Base-by-base conservation (phyloP, 1,139 yeast species). In the Saccharomycopsis crataegensis region DNA sequence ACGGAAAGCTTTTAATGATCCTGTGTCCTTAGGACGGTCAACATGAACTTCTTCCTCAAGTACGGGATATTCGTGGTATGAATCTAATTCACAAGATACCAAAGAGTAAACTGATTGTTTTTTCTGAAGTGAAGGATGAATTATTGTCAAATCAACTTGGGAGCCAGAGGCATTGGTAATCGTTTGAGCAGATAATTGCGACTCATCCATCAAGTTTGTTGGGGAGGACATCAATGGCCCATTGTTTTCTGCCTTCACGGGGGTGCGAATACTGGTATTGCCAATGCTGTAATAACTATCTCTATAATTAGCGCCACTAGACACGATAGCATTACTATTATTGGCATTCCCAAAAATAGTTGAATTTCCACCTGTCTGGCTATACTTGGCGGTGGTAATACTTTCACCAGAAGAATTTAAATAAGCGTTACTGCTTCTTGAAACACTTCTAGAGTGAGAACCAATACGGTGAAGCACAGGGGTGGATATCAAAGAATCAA, bases 181-280 rank as follows among this genome's bases (percentile, higher is more conserved):
- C 2, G 54, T 52, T 44, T 52, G 54, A 8, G 49, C 54, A 5
- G 54, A 52, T 12, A 48, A 17, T 31, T 52, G 54, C 3, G 54
- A 43, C n/a, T 52, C 54, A 40, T 52, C 51, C 14, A 36, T 34
- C 8, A 52, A 16, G 17, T 47, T 46, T 14, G 22, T 43, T 8
- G 51, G 33, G 22, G 51, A 22, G 7, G 32, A 44, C 28, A 48
- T 34, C 4, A 16, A 12, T 38, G 33, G 33, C 36, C 37, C 33
- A 37, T 32, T 22, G 37, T 34, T 17, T 41, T 32, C 16, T 16
- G 43, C 14, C 17, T 48, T 52, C 33, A 48, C 14, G 22, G 51
- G 51, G n/a, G 54, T 48, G 17, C 12, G 44, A n/a, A 33, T 38
- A 32, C 16, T 46, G 40, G 37, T 46, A 6, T 8, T 41, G 38